Evolutionary conservation across 257 asterid species (phyloP), one percentile per base, ranked within the genome.

Genomic region (Nicotiana knightiana): DNA sequence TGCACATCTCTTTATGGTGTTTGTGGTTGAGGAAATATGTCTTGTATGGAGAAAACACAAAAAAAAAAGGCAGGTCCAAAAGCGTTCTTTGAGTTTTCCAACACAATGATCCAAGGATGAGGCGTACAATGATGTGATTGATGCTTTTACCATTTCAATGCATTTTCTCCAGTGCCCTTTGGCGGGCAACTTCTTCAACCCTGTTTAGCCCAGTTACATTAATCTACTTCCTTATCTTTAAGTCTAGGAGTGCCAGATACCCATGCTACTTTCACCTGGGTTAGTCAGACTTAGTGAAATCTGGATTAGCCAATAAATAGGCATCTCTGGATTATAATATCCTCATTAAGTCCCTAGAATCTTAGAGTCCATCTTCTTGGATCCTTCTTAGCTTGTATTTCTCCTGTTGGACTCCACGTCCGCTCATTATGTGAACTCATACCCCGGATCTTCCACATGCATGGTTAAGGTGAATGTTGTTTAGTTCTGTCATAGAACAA

Each of bases 161-260:
- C 79, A 73, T 73, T 73, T 48, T n/a, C 79, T 73, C 62, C 39
- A 73, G 24, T 73, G 21, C 79, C 35, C 39, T 73, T 46, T 46
- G 39, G 28, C 0, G 39, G 16, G 39, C 24, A 73, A 46, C 61
- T 73, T 73, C 39, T 24, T 73, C 39, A 48, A 46, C 61, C 79
- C 24, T 24, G 24, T 71, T 48, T 71, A 24, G 58, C 79, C 39
- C 18, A n/a, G 79, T 24, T 73, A 24, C 79, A 24, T 73, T 58
- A 73, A 73, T 46, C 79, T 21, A 13, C 15, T 71, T 71, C 61
- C 39, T 71, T 71, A 48, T 73, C 43, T 12, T 48, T 58, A 24
- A 73, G 58, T 43, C 6, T 68, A 46, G 2, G 61, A 73, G 61
- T 73, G 61, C 39, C 62, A 48, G 79, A 73, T 46, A 21, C 61